Conservation (phyloP, 805 yeast genomes). For the Suhomyces vadensis region DNA sequence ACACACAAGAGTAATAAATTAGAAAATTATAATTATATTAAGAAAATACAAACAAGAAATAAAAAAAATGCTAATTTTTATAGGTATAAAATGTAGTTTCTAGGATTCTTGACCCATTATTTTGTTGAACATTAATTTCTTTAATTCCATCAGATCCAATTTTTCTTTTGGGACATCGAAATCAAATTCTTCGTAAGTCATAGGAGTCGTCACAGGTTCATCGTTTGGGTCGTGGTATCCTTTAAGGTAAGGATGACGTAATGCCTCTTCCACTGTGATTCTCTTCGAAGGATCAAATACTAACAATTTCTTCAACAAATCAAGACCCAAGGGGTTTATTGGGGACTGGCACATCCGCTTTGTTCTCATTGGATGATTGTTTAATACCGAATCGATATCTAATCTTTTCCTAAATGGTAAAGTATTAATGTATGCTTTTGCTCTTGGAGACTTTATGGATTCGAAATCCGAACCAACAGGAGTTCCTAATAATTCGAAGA, state of each 20-base stretch:
- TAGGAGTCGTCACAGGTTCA: constrained; percentile 29
- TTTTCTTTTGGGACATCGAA: constrained; percentile 22
- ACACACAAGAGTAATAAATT: background rate
- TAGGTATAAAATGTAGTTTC: background rate
- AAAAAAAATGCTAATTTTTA: background rate
- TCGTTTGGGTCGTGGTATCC: constrained; percentile 23
- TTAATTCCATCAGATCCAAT: constrained; percentile 10
- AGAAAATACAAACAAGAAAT: constrained; percentile 2
- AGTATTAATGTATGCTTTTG: constrained; percentile 25
- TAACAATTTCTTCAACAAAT: constrained; percentile 16
- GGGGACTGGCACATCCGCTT: constrained; percentile 14
- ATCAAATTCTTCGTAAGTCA: constrained; percentile 26
- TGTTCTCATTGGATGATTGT: constrained; percentile 22
- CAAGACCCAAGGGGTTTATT: constrained; percentile 30
- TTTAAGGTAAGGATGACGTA: constrained; percentile 10
- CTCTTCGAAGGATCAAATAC: constrained; percentile 10
- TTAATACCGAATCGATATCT: constrained; percentile 19
- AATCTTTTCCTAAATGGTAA: constrained; percentile 23
- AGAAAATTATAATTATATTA: background rate
- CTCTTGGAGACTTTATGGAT: constrained; percentile 26
- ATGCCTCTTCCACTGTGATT: constrained; percentile 13
- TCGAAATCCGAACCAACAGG: constrained; percentile 42
- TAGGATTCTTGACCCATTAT: constrained; percentile 7
- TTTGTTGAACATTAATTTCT: constrained; percentile 9
- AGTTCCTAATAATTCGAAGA: constrained; percentile 69